A percentile compares a stretch with the other conserved stretches of the same genome.
Conservation (phyloP, 1,139 yeast species). For the Williopsis jadinii region DNA sequence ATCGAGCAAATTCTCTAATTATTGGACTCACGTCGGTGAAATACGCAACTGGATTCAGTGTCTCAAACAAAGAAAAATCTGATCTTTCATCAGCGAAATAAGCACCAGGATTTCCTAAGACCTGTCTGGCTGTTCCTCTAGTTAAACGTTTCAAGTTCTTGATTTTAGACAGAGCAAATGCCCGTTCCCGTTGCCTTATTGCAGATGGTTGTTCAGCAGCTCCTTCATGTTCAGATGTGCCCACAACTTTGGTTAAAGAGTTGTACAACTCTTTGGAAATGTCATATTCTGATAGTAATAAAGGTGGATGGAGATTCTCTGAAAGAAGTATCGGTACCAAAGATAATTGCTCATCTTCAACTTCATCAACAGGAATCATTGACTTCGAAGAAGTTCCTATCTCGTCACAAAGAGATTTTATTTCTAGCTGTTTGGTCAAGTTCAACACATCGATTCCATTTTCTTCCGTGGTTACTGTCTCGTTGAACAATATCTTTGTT, state of each 20-base stretch:
- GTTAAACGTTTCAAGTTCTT: slow-evolving; percentile 8
- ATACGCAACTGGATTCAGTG: slow-evolving; percentile 7
- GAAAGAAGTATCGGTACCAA: slow-evolving; percentile 25
- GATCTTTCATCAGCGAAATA: slow-evolving; percentile 2
- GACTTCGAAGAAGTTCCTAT: slow-evolving; percentile 31
- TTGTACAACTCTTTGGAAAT: slow-evolving; percentile 4
- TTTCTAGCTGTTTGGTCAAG: background rate
- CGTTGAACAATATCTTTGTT: background rate
- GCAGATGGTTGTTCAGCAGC: background rate
- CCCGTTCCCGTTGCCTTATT: slow-evolving; percentile 9
- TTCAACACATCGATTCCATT: background rate
- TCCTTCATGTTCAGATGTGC: background rate
- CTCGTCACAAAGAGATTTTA: slow-evolving; percentile 33
- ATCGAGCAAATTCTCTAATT: slow-evolving; percentile 17
- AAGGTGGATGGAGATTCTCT: slow-evolving; percentile 14
- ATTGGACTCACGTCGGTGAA: slow-evolving; percentile 18
- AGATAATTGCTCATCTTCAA: slow-evolving; percentile 34
- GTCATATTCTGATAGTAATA: slow-evolving; percentile 17
- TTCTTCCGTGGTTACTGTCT: background rate
- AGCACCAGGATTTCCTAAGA: background rate
- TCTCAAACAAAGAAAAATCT: slow-evolving; percentile 13
- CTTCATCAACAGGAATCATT: slow-evolving; percentile 30
- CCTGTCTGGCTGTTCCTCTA: slow-evolving; percentile 3
- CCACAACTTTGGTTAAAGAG: slow-evolving; percentile 4
- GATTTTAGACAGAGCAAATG: slow-evolving; percentile 10